Base-by-base conservation (phyloP, 75 land plant genomes). In the Chamaecyparis obtusa region DNA sequence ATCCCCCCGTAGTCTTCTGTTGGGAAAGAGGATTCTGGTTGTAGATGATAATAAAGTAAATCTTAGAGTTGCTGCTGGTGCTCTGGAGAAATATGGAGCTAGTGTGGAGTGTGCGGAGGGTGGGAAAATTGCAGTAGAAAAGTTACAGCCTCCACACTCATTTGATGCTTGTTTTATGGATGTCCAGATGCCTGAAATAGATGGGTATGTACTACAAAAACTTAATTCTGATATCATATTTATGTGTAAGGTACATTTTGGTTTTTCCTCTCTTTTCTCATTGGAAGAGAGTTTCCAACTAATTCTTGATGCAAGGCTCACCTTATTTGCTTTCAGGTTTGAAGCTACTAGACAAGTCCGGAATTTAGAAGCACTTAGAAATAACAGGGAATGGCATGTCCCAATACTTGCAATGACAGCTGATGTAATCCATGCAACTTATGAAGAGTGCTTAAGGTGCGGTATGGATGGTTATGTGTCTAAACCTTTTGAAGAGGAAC, bases 401-500 rank as follows among this genome's bases (percentile, higher is more conserved):
- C 96, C 96, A 21, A 93, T 98, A 82, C 87, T 98, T 56, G 99
- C 99, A 13, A 97, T 98, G 95, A 98, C 99, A 56, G 99, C 99
- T 74, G 99, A 97, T 89, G 96, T 97, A 11, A 92, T 96, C 74
- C 98, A 97, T 82, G 96, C 95, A 49, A 92, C 95, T 14, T 89
- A 95, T 89, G 99, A 96, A 51, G 90, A 94, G 84, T 95, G 99
- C 87, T 44, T 90, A 49, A 87, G 90, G 39, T 94, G 91, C 83
- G 99, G 99, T 44, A 97, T 97, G 99, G 99, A 97, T 90, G 98
- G 89, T 60, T 97, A 96, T 89, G 96, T 97, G 30, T 87, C 95
- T 7, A 97, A 97, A 89, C 99, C 99, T 83, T 97, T 97, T 86
- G 95, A 95, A 85, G 97, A 94, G 55, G 94, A 94, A 86, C 94